Evolutionary conservation across 1,284 basidiomycete genomes (phyloP), one percentile per base, ranked within the genome.

Genomic region (Apiotrichum sp.): DNA sequence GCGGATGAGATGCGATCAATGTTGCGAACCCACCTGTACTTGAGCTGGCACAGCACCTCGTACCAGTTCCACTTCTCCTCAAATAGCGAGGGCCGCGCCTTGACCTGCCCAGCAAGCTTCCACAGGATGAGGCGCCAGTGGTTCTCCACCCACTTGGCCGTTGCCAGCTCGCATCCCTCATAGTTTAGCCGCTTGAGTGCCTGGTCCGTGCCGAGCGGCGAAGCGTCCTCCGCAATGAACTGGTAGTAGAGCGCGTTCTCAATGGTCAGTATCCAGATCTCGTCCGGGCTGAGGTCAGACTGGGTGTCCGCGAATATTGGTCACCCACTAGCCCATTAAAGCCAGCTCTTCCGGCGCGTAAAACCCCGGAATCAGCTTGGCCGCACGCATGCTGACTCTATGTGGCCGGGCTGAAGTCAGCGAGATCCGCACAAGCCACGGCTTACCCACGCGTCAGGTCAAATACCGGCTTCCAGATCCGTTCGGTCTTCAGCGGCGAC

Each of bases 101-200:
- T 80, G 0, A 85, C 85, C 79, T 90, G 83, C 3, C 88, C 87
- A 1, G 92, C 89, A 9, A 97, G 76, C 74, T 98, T 98, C 96
- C 96, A 98, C 6, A 98, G 79, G 43, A 98, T 85, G 44, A 93
- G 75, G 4, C 78, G 70, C 88, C 91, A 98, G 65, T 97, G 93
- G 67, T 97, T 96, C 40, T 87, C 81, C 1, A 96, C 85, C 95
- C 95, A 98, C 34, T 79, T 61, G 22, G 36, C 47, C 0, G 65
- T 71, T 3, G 62, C 66, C 8, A 68, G 56, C 6, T 44, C 36
- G 55, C 72, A 74, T 3, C 66, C 63, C 2, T 67, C 68, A 2
- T 43, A 29, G 32, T 61, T 57, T 31, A 78, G 56, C 10, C 53
- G 41, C 14, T 42, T 39, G 3, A 67, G 58, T 0, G 72, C 69